Conservation (phyloP, 2,329 filamentous ascomycete species). For the Fusarium pseudocircinatum region DNA sequence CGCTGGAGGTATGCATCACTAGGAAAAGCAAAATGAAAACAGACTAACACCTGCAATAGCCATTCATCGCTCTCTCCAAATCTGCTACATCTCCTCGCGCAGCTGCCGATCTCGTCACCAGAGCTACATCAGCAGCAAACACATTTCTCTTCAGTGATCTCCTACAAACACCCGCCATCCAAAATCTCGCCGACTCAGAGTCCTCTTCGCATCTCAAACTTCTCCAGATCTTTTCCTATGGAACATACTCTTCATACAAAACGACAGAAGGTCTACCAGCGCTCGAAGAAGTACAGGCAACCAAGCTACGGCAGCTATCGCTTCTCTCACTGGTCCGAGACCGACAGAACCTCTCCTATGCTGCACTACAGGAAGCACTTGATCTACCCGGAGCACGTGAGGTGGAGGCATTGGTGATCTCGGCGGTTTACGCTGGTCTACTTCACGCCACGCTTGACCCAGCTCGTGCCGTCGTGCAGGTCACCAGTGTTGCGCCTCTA, state of each 20-base stretch:
- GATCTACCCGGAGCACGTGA: constrained; percentile 72
- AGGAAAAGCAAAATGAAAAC: too few relatives aligned
- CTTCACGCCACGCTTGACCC: constrained; percentile 87
- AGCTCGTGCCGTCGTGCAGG: constrained; percentile 75
- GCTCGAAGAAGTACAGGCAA: constrained; percentile 76
- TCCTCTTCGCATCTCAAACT: constrained; percentile 72
- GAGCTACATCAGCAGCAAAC: constrained; percentile 88
- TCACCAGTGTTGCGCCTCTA: constrained; percentile 83
- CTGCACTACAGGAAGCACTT: constrained; percentile 71
- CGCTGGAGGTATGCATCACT: constrained; percentile 63
- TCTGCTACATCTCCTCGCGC: constrained; percentile 85
- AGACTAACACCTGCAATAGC: constrained; percentile 61
- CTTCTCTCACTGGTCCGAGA: constrained; percentile 82
- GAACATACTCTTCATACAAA: constrained; percentile 82
- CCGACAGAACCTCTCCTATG: constrained; percentile 76
- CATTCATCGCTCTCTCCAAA: constrained; percentile 90
- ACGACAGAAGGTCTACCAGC: constrained; percentile 67
- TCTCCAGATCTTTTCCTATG: constrained; percentile 91
- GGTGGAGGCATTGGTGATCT: constrained; percentile 87
- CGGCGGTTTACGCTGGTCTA: constrained; percentile 86
- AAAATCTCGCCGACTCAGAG: constrained; percentile 73
- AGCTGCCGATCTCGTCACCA: constrained; percentile 84
- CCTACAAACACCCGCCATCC: constrained; percentile 82
- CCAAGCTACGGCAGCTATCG: constrained; percentile 91
- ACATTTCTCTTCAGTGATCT: constrained; percentile 96